A percentile compares a stretch with the other conserved stretches of the same genome.
Conservation (phyloP, 176 grass and related monocot species). For the Avena eriantha region DNA sequence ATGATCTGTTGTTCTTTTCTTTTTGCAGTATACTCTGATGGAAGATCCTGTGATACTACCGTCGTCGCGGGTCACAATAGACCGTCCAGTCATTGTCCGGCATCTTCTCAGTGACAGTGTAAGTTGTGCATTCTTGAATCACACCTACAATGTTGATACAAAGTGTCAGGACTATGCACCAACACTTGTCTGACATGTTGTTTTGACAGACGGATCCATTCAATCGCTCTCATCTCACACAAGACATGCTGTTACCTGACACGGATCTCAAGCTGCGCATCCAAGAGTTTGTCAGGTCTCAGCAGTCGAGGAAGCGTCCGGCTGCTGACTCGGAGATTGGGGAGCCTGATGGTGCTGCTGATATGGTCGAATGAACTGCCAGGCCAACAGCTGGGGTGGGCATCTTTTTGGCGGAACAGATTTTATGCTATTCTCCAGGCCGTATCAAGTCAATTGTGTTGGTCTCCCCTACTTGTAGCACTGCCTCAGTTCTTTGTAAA, state of each 20-base stretch:
- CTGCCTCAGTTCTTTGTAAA: slow-evolving; percentile 49
- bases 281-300: slow-evolving; percentile 78
- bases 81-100: slow-evolving; percentile 88
- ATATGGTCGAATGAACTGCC: slow-evolving; percentile 57
- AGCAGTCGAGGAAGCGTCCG: slow-evolving; percentile 50
- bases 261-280: slow-evolving; percentile 74
- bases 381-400: background rate
- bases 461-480: background rate
- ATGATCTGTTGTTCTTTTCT: background rate
- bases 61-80: slow-evolving; percentile 77
- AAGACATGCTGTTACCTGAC: slow-evolving; percentile 93
- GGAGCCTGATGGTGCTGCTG: slow-evolving; percentile 40
- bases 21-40: slow-evolving; percentile 85
- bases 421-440: background rate
- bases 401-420: background rate
- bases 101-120: slow-evolving; percentile 95
- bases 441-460: slow-evolving; percentile 15
- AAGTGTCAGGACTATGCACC: background rate
- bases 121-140: slow-evolving; percentile 29
- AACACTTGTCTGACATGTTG: slow-evolving; percentile 34
- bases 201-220: slow-evolving; percentile 88
- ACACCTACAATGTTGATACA: slow-evolving; percentile 13
- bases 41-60: slow-evolving; percentile 97
- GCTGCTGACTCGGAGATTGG: slow-evolving; percentile 30
- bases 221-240: slow-evolving; percentile 91